A percentile compares a stretch with the other conserved stretches of the same genome.
These are phyloP conservation scores for Talaromyces islandicus DNA, from an alignment of 2,329 filamentous ascomycete species.

Conservation along the genomic window DNA sequence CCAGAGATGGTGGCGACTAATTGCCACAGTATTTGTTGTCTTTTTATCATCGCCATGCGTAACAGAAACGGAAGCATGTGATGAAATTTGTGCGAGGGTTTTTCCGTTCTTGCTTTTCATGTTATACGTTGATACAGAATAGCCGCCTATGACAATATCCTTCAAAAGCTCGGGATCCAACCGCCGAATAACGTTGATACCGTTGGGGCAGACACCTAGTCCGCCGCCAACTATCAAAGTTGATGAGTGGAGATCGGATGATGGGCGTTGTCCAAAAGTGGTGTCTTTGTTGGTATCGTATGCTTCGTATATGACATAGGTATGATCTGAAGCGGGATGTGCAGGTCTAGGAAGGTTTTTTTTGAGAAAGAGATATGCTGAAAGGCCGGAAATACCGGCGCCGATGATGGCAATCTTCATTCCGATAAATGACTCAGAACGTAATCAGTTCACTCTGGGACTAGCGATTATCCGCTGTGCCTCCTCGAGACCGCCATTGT, in stretches of 20 bases:
- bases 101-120: slow-evolving; percentile 31
- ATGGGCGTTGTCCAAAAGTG: slow-evolving; percentile 15
- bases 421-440: not conserved
- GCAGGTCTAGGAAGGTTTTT: slow-evolving; percentile 30
- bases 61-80: slow-evolving; percentile 2
- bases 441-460: not conserved
- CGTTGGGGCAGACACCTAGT: slow-evolving; percentile 35
- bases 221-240: slow-evolving; percentile 33
- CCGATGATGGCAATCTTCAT: slow-evolving; percentile 42
- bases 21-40: slow-evolving; percentile 27
- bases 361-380: slow-evolving; percentile 33
- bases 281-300: slow-evolving; percentile 26
- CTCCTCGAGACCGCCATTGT: not conserved
- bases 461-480: not conserved
- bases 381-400: slow-evolving; percentile 37
- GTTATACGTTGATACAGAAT: slow-evolving; percentile 25
- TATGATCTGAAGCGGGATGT: slow-evolving; percentile 16
- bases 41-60: slow-evolving; percentile 8
- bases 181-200: slow-evolving; percentile 32
- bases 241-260: slow-evolving; percentile 23
- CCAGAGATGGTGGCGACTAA: slow-evolving; percentile 36
- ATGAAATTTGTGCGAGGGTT: slow-evolving; percentile 22
- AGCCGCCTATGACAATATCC: slow-evolving; percentile 28
- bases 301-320: slow-evolving; percentile 36
- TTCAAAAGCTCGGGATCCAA: slow-evolving; percentile 29